These are phyloP conservation scores for Diversispora eburnea DNA, from an alignment of 192 early-diverging fungal genomes.

Conservation along the genomic window DNA sequence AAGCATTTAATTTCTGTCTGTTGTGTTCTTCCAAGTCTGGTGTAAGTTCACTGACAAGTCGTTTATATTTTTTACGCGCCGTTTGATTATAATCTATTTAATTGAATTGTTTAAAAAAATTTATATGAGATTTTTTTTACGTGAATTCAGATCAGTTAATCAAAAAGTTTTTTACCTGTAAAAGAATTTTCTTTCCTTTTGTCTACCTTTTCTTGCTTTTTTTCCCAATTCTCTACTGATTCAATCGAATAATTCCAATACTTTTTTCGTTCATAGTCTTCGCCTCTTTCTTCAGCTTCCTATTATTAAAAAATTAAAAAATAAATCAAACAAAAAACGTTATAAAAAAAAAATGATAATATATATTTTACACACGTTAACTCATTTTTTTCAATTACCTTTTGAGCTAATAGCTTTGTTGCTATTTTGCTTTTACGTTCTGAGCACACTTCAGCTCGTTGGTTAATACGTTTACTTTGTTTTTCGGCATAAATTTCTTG, in stretches of 20 bases:
- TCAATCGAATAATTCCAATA: constrained; percentile 85
- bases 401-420: constrained; percentile 57
- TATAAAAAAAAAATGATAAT: background rate
- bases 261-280: constrained; percentile 80
- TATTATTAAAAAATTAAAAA: constrained; percentile 29
- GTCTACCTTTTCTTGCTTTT: constrained; percentile 70
- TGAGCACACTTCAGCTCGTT: too few relatives aligned
- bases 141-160: background rate
- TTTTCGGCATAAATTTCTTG: too few relatives aligned
- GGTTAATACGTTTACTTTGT: too few relatives aligned
- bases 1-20: constrained; percentile 54
- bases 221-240: constrained; percentile 79
- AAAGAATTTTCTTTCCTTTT: constrained; percentile 72
- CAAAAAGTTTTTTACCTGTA: constrained; percentile 50
- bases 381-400: constrained; percentile 32
- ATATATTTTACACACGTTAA: too few relatives aligned
- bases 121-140: background rate
- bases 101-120: background rate
- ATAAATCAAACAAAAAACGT: background rate
- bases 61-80: constrained; percentile 85
- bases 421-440: constrained; percentile 73
- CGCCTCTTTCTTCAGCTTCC: constrained; percentile 63
- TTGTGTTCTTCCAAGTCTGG: constrained; percentile 77
- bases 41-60: constrained; percentile 73
- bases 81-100: constrained; percentile 76